Evolutionary conservation across 805 yeast species (phyloP).

Genomic region (Vanderwaltozyma tropicalis): DNA sequence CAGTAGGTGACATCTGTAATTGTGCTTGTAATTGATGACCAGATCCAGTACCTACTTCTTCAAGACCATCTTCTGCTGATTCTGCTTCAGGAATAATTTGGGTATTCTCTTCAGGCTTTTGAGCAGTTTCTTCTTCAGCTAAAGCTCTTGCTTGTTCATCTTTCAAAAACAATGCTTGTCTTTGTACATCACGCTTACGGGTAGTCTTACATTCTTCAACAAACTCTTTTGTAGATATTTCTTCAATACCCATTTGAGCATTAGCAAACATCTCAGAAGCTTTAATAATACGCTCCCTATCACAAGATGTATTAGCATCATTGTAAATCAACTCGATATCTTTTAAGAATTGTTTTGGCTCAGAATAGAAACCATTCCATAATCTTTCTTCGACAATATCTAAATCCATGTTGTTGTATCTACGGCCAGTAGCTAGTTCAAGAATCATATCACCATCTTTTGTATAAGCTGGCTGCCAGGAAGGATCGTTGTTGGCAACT

Average conservation of each 20-base stretch:
- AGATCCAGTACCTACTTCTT: constrained; percentile 14
- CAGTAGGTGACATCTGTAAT: constrained; percentile 1
- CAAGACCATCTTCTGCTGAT: constrained; percentile 3
- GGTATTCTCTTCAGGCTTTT: neutral
- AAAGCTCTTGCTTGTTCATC: constrained; percentile 25
- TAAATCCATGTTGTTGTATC: constrained; percentile 78
- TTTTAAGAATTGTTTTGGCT: constrained; percentile 78
- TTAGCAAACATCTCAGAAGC: constrained; percentile 95
- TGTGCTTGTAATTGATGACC: constrained; percentile 22
- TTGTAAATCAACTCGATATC: constrained; percentile 77
- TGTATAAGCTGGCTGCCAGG: constrained; percentile 34
- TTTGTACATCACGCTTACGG: constrained; percentile 50
- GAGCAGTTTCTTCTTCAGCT: constrained; percentile 1
- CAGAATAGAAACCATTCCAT: constrained; percentile 94
- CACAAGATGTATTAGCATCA: constrained; percentile 67
- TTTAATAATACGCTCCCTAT: constrained; percentile 66
- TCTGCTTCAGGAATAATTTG: neutral
- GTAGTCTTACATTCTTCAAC: constrained; percentile 66
- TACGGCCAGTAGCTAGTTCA: constrained; percentile 66
- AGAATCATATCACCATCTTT: constrained; percentile 64
- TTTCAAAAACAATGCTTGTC: constrained; percentile 33
- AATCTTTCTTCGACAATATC: constrained; percentile 89
- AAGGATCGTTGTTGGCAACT: constrained; percentile 26
- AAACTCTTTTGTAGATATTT: constrained; percentile 64
- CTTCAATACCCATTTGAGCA: constrained; percentile 93